Percentiles rank a stretch among this genome's conserved stretches.
Evolutionary conservation across 805 yeast genomes (phyloP).

Genomic region (Barnettozyma botsteinii): DNA sequence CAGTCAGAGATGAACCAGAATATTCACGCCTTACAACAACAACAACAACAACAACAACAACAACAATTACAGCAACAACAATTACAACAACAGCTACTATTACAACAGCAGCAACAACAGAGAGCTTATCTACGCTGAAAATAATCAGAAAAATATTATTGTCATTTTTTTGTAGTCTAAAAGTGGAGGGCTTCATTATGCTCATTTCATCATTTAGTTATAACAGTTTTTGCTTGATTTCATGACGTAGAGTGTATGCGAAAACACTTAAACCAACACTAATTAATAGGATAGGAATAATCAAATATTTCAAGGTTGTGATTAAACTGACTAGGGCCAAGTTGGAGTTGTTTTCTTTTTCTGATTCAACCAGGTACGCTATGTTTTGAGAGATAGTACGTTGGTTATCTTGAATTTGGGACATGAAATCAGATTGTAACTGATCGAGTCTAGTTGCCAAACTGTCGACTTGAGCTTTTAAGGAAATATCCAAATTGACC

Average conservation of each 20-base stretch:
- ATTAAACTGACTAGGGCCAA: constrained; percentile 22
- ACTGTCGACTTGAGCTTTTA: constrained; percentile 5
- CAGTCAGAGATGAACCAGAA: neutral
- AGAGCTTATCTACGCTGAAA: neutral
- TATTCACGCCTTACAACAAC: neutral
- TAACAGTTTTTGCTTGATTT: constrained; percentile 54
- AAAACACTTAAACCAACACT: constrained; percentile 36
- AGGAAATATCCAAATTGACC: constrained; percentile 2
- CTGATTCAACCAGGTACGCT: constrained; percentile 19
- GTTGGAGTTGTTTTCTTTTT: constrained; percentile 20
- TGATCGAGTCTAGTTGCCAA: constrained; percentile 10
- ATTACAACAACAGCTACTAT: constrained; percentile 1
- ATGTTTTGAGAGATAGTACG: constrained; percentile 15
- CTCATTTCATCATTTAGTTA: constrained; percentile 19
- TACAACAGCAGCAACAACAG: neutral
- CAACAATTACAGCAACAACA: neutral
- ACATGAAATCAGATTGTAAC: constrained; percentile 17
- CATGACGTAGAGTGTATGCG: constrained; percentile 51
- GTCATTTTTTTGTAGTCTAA: no score
- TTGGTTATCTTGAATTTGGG: constrained; percentile 23
- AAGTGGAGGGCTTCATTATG: no score
- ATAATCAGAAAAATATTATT: neutral
- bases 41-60: neutral
- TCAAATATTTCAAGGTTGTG: constrained; percentile 22
- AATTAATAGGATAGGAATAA: constrained; percentile 22